Conservation (phyloP, 345 rosid species). For the Salix exigua region DNA sequence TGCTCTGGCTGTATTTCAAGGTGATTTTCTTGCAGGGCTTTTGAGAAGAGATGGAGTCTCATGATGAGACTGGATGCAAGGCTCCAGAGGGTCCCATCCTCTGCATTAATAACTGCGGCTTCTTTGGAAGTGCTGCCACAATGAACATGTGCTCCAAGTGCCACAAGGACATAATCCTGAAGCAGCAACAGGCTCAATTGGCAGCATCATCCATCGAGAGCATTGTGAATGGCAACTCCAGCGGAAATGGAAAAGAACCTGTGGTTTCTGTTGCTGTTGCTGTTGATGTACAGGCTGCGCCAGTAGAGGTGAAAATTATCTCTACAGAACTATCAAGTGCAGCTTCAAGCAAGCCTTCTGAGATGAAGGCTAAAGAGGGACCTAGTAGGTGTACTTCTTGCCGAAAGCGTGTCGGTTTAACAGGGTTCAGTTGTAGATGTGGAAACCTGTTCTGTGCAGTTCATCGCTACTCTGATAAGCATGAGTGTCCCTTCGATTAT, state of each 20-base stretch:
- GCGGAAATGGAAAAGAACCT: background rate
- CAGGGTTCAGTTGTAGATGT: constrained; percentile 37
- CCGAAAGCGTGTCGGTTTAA: constrained; percentile 33
- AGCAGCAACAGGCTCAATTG: constrained; percentile 17
- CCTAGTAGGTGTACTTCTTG: constrained; percentile 29
- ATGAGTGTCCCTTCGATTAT: constrained; percentile 29
- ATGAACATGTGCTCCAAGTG: constrained; percentile 32
- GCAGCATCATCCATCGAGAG: constrained; percentile 13
- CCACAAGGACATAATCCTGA: constrained; percentile 17
- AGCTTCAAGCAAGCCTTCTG: background rate
- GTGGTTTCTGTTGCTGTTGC: background rate
- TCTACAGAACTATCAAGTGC: background rate
- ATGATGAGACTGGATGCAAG: constrained; percentile 14
- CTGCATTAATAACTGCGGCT: constrained; percentile 33
- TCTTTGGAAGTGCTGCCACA: constrained; percentile 24
- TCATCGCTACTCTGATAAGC: constrained; percentile 36
- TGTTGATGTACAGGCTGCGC: background rate
- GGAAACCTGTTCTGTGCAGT: constrained; percentile 25
- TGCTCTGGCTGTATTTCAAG: background rate
- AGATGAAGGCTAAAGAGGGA: background rate
- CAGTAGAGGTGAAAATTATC: background rate
- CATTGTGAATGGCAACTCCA: background rate
- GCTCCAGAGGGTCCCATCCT: constrained; percentile 19
- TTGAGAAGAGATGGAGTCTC: constrained; percentile 6
- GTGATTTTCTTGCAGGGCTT: background rate